phyloP scores from a whole-genome alignment of 768 basidiomycete genomes.

The Boletus coccyginus region DNA sequence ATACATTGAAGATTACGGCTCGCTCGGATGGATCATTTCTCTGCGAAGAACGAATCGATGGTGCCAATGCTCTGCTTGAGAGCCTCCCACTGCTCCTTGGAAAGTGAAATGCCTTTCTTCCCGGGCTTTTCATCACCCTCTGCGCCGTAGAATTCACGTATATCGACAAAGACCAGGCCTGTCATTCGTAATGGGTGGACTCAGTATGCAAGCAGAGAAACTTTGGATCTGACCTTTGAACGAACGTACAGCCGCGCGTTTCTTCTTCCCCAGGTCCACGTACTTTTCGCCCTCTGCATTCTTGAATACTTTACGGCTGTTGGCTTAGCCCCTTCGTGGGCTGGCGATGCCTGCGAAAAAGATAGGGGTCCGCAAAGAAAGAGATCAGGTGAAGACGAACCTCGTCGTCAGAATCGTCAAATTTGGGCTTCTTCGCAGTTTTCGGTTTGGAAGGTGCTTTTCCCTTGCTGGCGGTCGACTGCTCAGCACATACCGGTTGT shows the following conservation, averaged over 20 bases:
- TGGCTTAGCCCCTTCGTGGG: constrained; percentile 1
- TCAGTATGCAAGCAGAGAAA: background rate
- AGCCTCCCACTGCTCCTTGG: constrained; percentile 63
- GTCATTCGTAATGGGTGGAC: constrained; percentile 27
- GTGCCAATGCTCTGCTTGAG: constrained; percentile 42
- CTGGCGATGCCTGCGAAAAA: constrained; percentile 11
- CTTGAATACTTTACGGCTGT: constrained; percentile 9
- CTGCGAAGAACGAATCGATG: constrained; percentile 54
- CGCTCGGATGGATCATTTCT: constrained; percentile 7
- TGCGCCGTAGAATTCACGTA: constrained; percentile 67
- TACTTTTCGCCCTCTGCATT: constrained; percentile 41
- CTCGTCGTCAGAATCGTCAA: constrained; percentile 1
- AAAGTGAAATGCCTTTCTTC: constrained; percentile 76
- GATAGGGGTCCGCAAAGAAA: constrained; percentile 15
- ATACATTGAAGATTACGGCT: background rate
- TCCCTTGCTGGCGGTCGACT: constrained; percentile 1
- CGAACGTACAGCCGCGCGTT: constrained; percentile 54
- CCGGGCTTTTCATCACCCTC: constrained; percentile 69
- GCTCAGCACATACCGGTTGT: background rate
- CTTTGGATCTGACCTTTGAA: constrained; percentile 40
- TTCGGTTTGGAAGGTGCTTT: constrained; percentile 13
- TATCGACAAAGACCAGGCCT: constrained; percentile 60
- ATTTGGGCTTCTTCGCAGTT: constrained; percentile 39
- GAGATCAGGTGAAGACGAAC: constrained; percentile 2
- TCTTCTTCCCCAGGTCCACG: constrained; percentile 70